phyloP scores from a whole-genome alignment of 2,329 filamentous ascomycete genomes.

The Celoporthe dispersa region DNA sequence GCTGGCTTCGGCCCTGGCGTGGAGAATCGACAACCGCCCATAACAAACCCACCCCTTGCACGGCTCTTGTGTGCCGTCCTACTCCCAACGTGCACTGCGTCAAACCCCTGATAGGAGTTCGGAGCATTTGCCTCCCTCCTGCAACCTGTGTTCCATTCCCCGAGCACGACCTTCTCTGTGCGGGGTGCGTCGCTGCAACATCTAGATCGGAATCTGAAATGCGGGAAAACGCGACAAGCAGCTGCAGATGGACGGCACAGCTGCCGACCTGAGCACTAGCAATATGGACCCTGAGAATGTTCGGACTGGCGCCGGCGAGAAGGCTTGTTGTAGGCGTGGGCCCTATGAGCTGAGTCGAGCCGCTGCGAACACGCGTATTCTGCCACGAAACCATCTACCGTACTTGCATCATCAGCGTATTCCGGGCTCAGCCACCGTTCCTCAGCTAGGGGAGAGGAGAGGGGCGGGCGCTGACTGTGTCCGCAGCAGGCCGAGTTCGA shows the following conservation, averaged over 20 bases:
- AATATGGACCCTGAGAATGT: not conserved
- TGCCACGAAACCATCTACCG: not conserved
- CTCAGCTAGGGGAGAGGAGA: too few species aligned
- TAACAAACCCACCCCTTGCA: not conserved
- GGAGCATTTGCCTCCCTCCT: not conserved
- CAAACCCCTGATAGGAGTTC: constrained; percentile 18
- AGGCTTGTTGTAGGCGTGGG: not conserved
- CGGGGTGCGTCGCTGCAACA: constrained; percentile 6
- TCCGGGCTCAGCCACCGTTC: not conserved
- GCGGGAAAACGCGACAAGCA: not conserved
- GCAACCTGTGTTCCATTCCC: not conserved
- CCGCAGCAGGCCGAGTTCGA: not conserved
- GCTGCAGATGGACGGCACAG: constrained; percentile 10
- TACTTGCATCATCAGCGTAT: not conserved
- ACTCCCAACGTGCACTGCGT: constrained; percentile 7
- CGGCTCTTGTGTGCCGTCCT: constrained; percentile 10
- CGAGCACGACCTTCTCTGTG: not conserved
- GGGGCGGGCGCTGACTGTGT: not conserved
- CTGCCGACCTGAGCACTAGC: not conserved
- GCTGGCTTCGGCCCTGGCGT: not conserved
- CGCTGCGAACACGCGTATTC: not conserved
- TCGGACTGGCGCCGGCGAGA: not conserved
- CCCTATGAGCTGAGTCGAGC: not conserved
- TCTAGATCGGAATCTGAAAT: constrained; percentile 10
- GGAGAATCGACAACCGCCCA: not conserved